phyloP scores from a whole-genome alignment of 108 stramenopile species.

The Conticribra weissflogii region DNA sequence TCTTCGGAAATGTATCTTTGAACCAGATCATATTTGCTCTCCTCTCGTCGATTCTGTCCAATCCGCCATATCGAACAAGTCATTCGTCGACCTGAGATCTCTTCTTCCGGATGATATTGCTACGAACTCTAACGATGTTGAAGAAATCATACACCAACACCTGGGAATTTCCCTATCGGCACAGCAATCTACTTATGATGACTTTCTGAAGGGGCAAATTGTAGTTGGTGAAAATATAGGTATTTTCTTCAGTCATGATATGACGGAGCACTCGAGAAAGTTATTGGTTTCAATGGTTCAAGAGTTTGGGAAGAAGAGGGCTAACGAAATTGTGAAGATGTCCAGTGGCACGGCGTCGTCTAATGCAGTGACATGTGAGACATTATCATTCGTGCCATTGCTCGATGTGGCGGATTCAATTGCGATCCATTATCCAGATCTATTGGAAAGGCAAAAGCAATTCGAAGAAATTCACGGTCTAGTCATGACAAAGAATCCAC shows the following conservation, averaged over 20 bases:
- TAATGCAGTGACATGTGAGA: neutral
- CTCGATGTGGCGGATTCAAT: conserved; percentile 13
- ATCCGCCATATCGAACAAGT: conserved; percentile 19
- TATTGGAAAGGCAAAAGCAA: conserved; percentile 24
- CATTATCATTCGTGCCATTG: conserved; percentile 8
- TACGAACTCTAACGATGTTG: conserved; percentile 25
- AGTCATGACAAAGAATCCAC: neutral
- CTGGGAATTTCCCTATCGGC: neutral
- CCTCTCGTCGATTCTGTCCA: conserved; percentile 34
- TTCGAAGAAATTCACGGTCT: conserved; percentile 3
- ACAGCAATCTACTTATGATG: conserved; percentile 16
- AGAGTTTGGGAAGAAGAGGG: conserved; percentile 21
- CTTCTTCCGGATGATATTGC: conserved; percentile 31
- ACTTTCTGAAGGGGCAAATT: conserved; percentile 8
- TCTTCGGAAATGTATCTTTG: conserved; percentile 29
- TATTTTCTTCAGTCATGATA: conserved; percentile 29
- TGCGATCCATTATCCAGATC: conserved; percentile 19
- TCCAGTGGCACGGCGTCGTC: no score
- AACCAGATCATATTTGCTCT: conserved; percentile 20
- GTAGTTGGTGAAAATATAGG: conserved; percentile 14
- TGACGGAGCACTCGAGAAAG: conserved; percentile 13
- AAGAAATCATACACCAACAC: conserved; percentile 4
- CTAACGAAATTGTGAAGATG: conserved; percentile 17
- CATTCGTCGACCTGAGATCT: conserved; percentile 35
- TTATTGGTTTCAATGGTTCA: conserved; percentile 19